Base-by-base conservation (phyloP, 2,329 filamentous ascomycete species). In the Metarhizium sp. region DNA sequence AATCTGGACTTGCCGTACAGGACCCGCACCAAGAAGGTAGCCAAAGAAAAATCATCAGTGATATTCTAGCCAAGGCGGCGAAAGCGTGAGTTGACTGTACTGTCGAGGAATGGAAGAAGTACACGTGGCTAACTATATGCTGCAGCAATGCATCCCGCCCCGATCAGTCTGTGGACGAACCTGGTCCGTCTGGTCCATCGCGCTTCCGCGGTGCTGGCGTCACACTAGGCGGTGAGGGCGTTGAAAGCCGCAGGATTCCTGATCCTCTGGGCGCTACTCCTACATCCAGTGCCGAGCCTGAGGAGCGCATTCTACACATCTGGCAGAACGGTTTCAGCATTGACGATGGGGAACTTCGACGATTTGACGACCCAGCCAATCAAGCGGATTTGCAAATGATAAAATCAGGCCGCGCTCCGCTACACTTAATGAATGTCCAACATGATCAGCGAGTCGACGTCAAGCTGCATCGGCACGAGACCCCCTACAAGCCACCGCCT, bases 271-370 rank as follows among this genome's bases (percentile, higher is more conserved):
- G 69, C 3, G 58, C 63, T 60, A 20, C 69, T 61, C 61, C 60
- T 29, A 34, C 65, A 10, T 45, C 62, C n/a, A 65, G 60, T 16
- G 59, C 67, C 2, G 73, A 78, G 38, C 78, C 80, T 5, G 82
- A 87, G 58, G 82, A 83, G 52, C 84, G 88, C 52, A 80, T 83
- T 11, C 77, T 95, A 53, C 89, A 92, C 64, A 78, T 94, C 48
- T 95, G 90, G 90, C 79, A 80, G 46, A 86, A 95, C 66, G 90
- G 90, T 14, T 92, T 94, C 73, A 92, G 88, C 60, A 84, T 95
- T 58, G 89, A 92, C 57, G 88, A 94, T 64, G 90, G 90, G 32
- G 81, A 85, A 50, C 80, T 94, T 42, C 85, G 81, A 67, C 83
- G 88, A 55, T 92, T 89, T 65, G 87, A 92, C 63, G 88, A 94